Base-by-base conservation (phyloP, 768 basidiomycete species). In the Dentipellis fragilis region DNA sequence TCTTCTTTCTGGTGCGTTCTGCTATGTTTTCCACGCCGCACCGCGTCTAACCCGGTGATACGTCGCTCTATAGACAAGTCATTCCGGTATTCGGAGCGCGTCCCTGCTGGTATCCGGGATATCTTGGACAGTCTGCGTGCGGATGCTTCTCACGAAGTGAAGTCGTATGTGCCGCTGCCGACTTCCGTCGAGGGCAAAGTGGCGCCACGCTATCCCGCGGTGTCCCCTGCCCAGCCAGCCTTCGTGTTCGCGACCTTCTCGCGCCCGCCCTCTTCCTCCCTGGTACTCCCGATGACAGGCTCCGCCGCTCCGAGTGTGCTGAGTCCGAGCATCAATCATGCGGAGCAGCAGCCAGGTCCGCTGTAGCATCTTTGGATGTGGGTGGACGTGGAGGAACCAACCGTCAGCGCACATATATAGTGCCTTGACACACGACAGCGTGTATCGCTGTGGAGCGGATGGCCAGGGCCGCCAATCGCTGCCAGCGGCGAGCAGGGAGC, bases 111-210 rank as follows among this genome's bases (percentile, higher is more conserved):
- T 8, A 5, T 57, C 34, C 22, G 49, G 9, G 37, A 49, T 12
- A 7, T 54, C 38, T 10, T 34, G 14, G 10, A 49, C 51, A n/a
- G 34, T 61, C 45, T 53, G 51, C 38, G 42, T 45, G 51, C 65
- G 54, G 86, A 89, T 65, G 57, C 65, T 45, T 84, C 83, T 50
- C 71, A 73, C 59, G 83, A 85, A 64, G 85, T 87, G 55, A 76
- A 73, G 62, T 75, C 83, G 46, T 88, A 81, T 61, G 74, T 83
- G 54, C 73, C 70, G 39, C 63, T 40, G 54, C 21, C 35, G n/a
- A 47, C 14, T 39, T 10, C 23, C 19, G 23, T 1, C 16, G 21
- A 50, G 34, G 42, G 7, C 23, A 52, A 40, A 16, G 22, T 59
- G 23, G 29, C 53, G 38, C 49, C 35, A 11, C 34, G 19, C 57